phyloP scores from a whole-genome alignment of 106 monocot genomes.

The Phalaenopsis equestris region DNA sequence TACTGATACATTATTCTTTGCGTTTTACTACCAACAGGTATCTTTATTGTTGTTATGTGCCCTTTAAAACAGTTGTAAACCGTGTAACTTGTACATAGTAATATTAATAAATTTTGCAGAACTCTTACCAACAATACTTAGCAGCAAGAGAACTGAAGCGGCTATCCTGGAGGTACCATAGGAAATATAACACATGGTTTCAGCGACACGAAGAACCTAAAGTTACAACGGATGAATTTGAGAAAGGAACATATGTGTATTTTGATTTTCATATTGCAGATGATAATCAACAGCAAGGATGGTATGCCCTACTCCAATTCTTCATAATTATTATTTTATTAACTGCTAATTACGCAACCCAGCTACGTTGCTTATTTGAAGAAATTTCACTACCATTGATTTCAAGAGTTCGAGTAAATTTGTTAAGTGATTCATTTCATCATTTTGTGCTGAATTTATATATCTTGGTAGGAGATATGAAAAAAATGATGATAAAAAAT shows the following conservation, averaged over 20 bases:
- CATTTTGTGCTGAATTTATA: too few relatives aligned
- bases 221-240: slow-evolving; percentile 84
- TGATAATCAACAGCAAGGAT: slow-evolving; percentile 71
- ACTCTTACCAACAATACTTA: slow-evolving; percentile 91
- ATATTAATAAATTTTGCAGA: slow-evolving; percentile 39
- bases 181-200: slow-evolving; percentile 95
- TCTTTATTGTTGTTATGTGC: background rate
- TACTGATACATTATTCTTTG: slow-evolving; percentile 83
- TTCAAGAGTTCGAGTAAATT: too few relatives aligned
- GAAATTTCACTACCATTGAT: too few relatives aligned
- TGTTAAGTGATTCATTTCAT: too few relatives aligned
- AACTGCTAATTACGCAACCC: too few relatives aligned
- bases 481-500: too few relatives aligned
- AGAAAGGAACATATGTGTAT: slow-evolving; percentile 96
- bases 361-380: too few relatives aligned
- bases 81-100: background rate
- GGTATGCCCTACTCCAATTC: slow-evolving; percentile 36
- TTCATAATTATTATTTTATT: background rate
- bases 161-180: slow-evolving; percentile 96
- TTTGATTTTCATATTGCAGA: slow-evolving; percentile 93
- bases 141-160: slow-evolving; percentile 90
- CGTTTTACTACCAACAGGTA: slow-evolving; percentile 98
- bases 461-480: too few relatives aligned
- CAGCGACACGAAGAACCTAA: slow-evolving; percentile 97
- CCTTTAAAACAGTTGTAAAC: background rate